phyloP scores from a whole-genome alignment of 164 flowering plant genomes.

The Chloranthus sessilifolius region DNA sequence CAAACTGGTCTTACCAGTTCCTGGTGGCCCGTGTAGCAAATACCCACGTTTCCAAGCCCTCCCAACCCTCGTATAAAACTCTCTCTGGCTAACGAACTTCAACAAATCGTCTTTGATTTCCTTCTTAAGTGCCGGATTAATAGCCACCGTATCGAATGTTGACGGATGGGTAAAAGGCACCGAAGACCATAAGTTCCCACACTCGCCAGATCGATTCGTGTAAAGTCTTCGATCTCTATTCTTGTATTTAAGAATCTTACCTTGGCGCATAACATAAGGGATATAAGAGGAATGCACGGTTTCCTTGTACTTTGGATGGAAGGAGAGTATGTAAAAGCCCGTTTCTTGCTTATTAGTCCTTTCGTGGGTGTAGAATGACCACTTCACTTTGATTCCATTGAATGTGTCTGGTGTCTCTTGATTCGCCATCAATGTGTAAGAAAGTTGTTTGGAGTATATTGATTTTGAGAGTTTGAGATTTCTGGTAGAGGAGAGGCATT shows the following conservation, averaged over 20 bases:
- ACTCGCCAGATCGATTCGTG: conserved; percentile 5
- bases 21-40: conserved; percentile 24
- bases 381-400: conserved; percentile 13
- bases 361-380: conserved; percentile 14
- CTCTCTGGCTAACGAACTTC: conserved; percentile 14
- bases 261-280: conserved; percentile 15
- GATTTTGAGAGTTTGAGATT: conserved; percentile 13
- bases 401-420: conserved; percentile 15
- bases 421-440: conserved; percentile 9
- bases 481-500: conserved; percentile 14
- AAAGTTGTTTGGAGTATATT: conserved; percentile 14
- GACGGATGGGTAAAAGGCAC: conserved; percentile 22
- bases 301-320: conserved; percentile 8
- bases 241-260: conserved; percentile 16
- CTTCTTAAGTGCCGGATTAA: conserved; percentile 16
- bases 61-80: conserved; percentile 21
- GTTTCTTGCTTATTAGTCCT: not conserved
- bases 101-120: conserved; percentile 19
- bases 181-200: conserved; percentile 9
- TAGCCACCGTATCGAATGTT: conserved; percentile 21
- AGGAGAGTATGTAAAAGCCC: conserved; percentile 9
- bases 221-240: conserved; percentile 21
- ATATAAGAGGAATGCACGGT: conserved; percentile 9
- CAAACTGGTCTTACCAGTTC: conserved; percentile 24
- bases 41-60: conserved; percentile 28